Conservation (phyloP, 148 eudicot genomes). For the Cornus kousa region DNA sequence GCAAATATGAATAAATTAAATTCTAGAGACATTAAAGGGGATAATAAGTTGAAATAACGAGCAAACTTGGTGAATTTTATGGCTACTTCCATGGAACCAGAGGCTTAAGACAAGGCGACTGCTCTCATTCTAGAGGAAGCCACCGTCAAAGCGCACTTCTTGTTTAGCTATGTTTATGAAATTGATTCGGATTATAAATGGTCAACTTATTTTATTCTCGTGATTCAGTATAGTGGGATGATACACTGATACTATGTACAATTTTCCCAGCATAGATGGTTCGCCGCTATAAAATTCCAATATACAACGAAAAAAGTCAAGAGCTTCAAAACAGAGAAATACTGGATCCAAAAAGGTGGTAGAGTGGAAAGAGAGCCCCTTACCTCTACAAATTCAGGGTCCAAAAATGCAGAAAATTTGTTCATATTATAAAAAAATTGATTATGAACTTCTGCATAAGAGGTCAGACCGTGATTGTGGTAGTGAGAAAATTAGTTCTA, state of each 20-base stretch:
- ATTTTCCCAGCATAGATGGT: slow-evolving; percentile 27
- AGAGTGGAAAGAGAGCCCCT: slow-evolving; percentile 18
- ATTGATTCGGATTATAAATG: slow-evolving; percentile 17
- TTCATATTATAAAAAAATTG: slow-evolving; percentile 3
- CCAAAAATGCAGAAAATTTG: no score
- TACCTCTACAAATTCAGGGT: no score
- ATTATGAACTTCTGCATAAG: slow-evolving; percentile 10
- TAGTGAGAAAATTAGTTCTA: slow-evolving; percentile 12
- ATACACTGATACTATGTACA: slow-evolving; percentile 15
- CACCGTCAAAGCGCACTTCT: background rate
- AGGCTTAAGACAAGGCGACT: no score
- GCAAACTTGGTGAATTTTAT: slow-evolving; percentile 44
- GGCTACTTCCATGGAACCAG: no score
- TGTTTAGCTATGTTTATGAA: background rate
- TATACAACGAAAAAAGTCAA: background rate
- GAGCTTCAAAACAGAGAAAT: slow-evolving; percentile 17
- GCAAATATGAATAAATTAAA: background rate
- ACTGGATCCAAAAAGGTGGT: slow-evolving; percentile 25
- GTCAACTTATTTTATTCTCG: slow-evolving; percentile 14
- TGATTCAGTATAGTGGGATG: slow-evolving; percentile 14
- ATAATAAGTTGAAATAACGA: slow-evolving; percentile 11
- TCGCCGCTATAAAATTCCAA: slow-evolving; percentile 9
- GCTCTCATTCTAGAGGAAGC: slow-evolving; percentile 15
- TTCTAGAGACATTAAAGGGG: background rate
- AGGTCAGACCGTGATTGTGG: slow-evolving; percentile 16